phyloP scores from a whole-genome alignment of 768 basidiomycete genomes.

The Psilocybe azurescens region DNA sequence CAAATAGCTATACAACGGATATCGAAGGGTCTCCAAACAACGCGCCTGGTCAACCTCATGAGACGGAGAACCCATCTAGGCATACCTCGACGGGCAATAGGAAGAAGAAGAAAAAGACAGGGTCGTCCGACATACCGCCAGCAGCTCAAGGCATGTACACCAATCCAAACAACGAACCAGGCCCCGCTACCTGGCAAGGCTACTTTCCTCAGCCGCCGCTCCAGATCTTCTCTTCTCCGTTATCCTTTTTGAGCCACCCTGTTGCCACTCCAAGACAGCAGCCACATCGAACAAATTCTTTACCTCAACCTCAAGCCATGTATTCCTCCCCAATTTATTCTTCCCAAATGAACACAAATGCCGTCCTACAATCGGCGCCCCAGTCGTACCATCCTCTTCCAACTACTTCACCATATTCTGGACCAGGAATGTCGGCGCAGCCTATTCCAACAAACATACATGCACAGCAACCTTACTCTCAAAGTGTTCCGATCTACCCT shows the following conservation, averaged over 20 bases:
- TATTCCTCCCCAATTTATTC: background rate
- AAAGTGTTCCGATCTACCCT: background rate
- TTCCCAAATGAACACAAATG: background rate
- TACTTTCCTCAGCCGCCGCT: background rate
- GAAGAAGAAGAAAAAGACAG: background rate
- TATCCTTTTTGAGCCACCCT: background rate
- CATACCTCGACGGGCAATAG: background rate
- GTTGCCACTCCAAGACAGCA: background rate
- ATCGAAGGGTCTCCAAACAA: background rate
- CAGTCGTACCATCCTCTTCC: background rate
- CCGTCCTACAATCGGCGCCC: background rate
- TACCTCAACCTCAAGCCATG: background rate
- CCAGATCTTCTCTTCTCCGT: background rate
- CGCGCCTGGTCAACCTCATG: background rate
- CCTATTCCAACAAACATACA: background rate
- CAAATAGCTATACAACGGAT: background rate
- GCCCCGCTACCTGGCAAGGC: background rate
- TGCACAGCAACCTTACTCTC: background rate
- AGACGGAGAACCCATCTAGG: background rate
- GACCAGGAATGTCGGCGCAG: too few species aligned
- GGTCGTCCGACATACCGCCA: background rate
- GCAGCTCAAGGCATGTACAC: background rate
- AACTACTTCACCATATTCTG: background rate
- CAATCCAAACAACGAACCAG: background rate
- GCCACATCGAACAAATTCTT: background rate